Evolutionary conservation across 106 monocot species (phyloP).

Genomic region (Cymbidium sinense): DNA sequence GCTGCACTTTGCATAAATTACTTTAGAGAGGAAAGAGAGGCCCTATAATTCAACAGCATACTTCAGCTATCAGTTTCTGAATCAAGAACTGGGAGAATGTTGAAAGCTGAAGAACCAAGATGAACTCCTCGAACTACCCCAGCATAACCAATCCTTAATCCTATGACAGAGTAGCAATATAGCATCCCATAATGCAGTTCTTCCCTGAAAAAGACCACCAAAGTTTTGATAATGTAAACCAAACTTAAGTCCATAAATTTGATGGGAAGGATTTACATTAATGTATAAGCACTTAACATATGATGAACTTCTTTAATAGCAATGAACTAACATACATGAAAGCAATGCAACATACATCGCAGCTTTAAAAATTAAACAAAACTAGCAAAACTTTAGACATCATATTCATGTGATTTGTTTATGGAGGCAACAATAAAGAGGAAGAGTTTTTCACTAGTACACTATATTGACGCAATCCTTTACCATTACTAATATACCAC

Average conservation of each 20-base stretch:
- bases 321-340: not conserved
- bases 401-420: too few species aligned
- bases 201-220: constrained; percentile 54
- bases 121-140: constrained; percentile 84
- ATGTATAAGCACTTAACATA: not conserved
- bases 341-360: not conserved
- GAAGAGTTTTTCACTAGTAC: too few species aligned
- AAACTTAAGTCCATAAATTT: not conserved
- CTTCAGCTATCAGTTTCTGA: constrained; percentile 3
- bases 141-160: constrained; percentile 64
- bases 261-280: not conserved
- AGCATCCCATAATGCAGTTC: constrained; percentile 92
- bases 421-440: too few species aligned
- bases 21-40: not conserved
- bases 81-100: constrained; percentile 66
- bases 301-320: not conserved
- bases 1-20: not conserved
- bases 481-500: too few species aligned
- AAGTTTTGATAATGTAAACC: not conserved
- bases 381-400: too few species aligned
- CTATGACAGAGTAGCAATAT: constrained; percentile 71
- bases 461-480: too few species aligned
- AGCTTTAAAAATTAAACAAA: not conserved
- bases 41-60: not conserved
- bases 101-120: constrained; percentile 85